phyloP scores from a whole-genome alignment of 495 filamentous ascomycete genomes.

The Aspergillus bridgeri region DNA sequence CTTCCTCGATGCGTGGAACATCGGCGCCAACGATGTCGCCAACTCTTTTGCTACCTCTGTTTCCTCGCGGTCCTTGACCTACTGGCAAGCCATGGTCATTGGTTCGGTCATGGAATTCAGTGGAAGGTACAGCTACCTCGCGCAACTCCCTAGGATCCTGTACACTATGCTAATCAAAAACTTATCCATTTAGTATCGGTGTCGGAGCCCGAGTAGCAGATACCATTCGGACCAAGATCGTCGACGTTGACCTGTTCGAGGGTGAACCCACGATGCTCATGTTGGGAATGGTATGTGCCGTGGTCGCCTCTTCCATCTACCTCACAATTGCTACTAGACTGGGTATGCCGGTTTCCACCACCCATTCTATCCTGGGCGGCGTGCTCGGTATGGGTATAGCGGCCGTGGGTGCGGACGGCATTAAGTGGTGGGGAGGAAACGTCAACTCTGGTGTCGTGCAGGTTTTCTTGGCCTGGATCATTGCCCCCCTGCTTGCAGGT shows the following conservation, averaged over 20 bases:
- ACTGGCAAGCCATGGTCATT: slow-evolving; percentile 20
- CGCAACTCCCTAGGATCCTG: background rate
- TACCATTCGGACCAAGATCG: slow-evolving; percentile 20
- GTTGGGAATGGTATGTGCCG: slow-evolving; percentile 20
- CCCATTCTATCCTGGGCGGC: slow-evolving; percentile 20
- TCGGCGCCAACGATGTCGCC: slow-evolving; percentile 22
- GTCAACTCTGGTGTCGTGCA: slow-evolving; percentile 21
- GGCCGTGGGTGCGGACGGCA: slow-evolving; percentile 10
- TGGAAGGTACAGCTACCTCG: slow-evolving; percentile 8
- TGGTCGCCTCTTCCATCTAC: slow-evolving; percentile 12
- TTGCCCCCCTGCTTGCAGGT: slow-evolving; percentile 14
- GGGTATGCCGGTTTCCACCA: slow-evolving; percentile 22
- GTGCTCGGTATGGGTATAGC: slow-evolving; percentile 20
- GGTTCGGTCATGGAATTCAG: slow-evolving; percentile 18
- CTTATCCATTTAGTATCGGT: slow-evolving; percentile 9
- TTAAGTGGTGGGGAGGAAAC: slow-evolving; percentile 19
- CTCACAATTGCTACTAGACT: slow-evolving; percentile 16
- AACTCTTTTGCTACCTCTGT: slow-evolving; percentile 21
- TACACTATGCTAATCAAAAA: background rate
- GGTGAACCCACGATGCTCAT: slow-evolving; percentile 15
- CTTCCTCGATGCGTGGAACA: slow-evolving; percentile 22
- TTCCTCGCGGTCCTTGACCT: slow-evolving; percentile 19
- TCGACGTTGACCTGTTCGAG: slow-evolving; percentile 13
- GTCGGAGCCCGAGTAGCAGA: slow-evolving; percentile 16
- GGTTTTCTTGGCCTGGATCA: slow-evolving; percentile 22